Evolutionary conservation across 2,329 filamentous ascomycete species (phyloP), one percentile per base, ranked within the genome.

Genomic region (Parafenestella ontariensis): DNA sequence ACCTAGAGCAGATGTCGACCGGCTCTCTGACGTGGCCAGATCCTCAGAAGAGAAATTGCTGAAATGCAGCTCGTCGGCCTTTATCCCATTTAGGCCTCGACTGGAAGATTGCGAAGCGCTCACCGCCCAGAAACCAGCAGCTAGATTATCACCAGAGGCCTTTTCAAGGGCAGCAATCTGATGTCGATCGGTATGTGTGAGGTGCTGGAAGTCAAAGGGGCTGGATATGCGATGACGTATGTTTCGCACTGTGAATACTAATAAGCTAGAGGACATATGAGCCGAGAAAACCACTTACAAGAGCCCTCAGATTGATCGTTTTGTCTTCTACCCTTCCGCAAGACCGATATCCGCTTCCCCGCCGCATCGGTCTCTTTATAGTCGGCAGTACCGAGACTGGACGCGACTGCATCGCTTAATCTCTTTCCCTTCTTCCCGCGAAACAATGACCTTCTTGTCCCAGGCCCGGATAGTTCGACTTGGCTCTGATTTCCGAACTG

Each of bases 201-300:
- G 72, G 64, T 88, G 86, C 58, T 87, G 84, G 66, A 88, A 88
- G 62, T 86, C 83, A 70, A 86, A 88, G 1, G 86, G 86, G 52
- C 81, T 81, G 0, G 86, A 88, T 47, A 88, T 88, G 52, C 67
- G 69, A 44, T 66, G 60, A 47, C 70, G 75, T 17, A 73, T 61
- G 13, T 60, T 46, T 10, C 59, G 52, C 13, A 57, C 72, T 76
- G 48, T 8, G 15, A 9, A 26, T 11, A 52, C 47, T 46, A 58
- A 51, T 61, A 42, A 65, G 50, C 21, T 40, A 34, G 46, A 28
- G 23, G n/a, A 18, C n/a, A 11, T 8, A 43, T 10, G 21, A 33
- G 9, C 24, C 24, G 17, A 33, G 36, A n/a, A 43, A 13, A 44
- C 23, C 5, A 68, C 72, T 67, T 56, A 76, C 73, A 39, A 39